Percentiles rank a stretch among this genome's conserved stretches.
Conservation (phyloP, 306 rosid genomes). For the Medicago lupulina region DNA sequence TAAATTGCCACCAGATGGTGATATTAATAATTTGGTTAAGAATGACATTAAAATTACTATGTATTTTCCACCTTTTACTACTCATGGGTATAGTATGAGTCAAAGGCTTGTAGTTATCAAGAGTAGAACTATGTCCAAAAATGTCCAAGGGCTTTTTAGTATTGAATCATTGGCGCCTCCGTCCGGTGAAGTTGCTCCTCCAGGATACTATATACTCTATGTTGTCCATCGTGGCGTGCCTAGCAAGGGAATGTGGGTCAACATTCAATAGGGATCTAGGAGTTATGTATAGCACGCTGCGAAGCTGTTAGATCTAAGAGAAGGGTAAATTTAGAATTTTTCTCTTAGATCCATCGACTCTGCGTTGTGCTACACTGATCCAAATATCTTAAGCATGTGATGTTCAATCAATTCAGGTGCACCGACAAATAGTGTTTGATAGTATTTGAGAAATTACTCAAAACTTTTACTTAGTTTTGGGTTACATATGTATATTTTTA, state of each 20-base stretch:
- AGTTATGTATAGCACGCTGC: not conserved
- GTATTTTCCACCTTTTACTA: conserved; percentile 86
- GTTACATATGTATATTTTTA: not conserved
- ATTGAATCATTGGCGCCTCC: conserved; percentile 53
- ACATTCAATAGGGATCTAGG: conserved; percentile 20
- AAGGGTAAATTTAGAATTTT: not conserved
- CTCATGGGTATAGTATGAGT: conserved; percentile 82
- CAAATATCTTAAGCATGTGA: not conserved
- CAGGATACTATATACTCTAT: conserved; percentile 72
- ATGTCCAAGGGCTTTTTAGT: not conserved
- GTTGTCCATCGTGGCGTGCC: conserved; percentile 84
- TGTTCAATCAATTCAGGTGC: not conserved
- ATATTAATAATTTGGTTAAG: not conserved
- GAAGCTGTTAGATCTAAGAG: not conserved
- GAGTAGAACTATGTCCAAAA: not conserved
- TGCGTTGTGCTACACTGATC: not conserved
- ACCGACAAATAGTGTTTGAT: not conserved
- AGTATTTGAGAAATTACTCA: not conserved
- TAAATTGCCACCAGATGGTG: not conserved
- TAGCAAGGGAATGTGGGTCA: conserved; percentile 69
- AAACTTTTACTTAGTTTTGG: not conserved
- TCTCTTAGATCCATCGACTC: not conserved
- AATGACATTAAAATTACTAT: conserved; percentile 57
- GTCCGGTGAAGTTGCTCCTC: conserved; percentile 59
- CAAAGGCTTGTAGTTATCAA: conserved; percentile 66